Percentiles rank a stretch among this genome's conserved stretches.
phyloP scores from a whole-genome alignment of 495 filamentous ascomycete genomes.

The Penicillium lividum region DNA sequence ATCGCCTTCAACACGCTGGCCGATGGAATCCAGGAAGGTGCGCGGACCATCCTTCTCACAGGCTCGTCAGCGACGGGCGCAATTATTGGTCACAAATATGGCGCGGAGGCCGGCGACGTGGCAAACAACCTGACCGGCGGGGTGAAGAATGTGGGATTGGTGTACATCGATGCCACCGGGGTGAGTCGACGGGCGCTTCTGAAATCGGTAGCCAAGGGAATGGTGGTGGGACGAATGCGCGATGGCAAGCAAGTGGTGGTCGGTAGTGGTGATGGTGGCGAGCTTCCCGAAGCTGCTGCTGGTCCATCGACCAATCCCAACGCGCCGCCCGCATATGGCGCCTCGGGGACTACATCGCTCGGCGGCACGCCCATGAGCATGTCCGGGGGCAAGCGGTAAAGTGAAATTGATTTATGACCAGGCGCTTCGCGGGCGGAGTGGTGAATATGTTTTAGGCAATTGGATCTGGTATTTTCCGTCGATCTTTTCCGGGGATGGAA shows the following conservation, averaged over 20 bases:
- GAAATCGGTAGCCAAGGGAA: constrained; percentile 94
- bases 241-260: constrained; percentile 86
- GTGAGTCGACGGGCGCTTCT: constrained; percentile 86
- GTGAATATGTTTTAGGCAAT: neutral
- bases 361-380: constrained; percentile 30
- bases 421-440: neutral
- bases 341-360: constrained; percentile 38
- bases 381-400: constrained; percentile 40
- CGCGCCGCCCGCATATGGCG: constrained; percentile 47
- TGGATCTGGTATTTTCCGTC: neutral
- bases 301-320: constrained; percentile 36
- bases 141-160: constrained; percentile 91
- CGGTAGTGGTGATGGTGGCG: constrained; percentile 75
- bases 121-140: constrained; percentile 74
- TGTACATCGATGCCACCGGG: constrained; percentile 96
- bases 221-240: constrained; percentile 87
- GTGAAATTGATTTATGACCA: neutral
- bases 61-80: constrained; percentile 74
- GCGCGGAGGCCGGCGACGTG: constrained; percentile 76
- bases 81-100: constrained; percentile 82
- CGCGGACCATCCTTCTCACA: constrained; percentile 70
- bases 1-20: constrained; percentile 96
- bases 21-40: constrained; percentile 87
- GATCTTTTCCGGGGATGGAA: neutral
- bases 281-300: constrained; percentile 25